A percentile compares a stretch with the other conserved stretches of the same genome.
Evolutionary conservation across 768 basidiomycete species (phyloP).

Genomic region (Collybia nuda): DNA sequence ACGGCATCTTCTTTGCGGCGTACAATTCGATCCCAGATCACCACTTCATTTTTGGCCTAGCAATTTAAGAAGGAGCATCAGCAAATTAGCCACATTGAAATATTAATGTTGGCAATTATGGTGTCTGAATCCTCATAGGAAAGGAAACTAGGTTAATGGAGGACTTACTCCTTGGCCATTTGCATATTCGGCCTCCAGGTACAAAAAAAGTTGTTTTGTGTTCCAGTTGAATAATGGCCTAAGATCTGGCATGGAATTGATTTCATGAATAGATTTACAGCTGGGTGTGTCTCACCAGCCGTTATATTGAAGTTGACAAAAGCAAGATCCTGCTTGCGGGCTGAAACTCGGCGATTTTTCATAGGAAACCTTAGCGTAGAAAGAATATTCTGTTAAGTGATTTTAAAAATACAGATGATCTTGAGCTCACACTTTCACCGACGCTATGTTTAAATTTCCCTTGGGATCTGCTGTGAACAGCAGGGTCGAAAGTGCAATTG

Average conservation of each 20-base stretch:
- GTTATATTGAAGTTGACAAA: slow-evolving; percentile 81
- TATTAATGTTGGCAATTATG: too few relatives aligned
- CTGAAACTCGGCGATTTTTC: slow-evolving; percentile 53
- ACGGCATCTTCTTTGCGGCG: slow-evolving; percentile 75
- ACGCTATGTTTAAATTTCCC: slow-evolving; percentile 56
- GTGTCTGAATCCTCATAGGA: neutral
- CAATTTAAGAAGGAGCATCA: neutral
- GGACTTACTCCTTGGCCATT: slow-evolving; percentile 67
- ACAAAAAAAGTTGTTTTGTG: slow-evolving; percentile 92
- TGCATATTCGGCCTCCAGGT: slow-evolving; percentile 82
- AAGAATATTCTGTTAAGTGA: neutral
- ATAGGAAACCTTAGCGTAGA: slow-evolving; percentile 37
- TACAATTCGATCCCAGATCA: slow-evolving; percentile 92
- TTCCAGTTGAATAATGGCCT: slow-evolving; percentile 91
- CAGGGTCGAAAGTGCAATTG: slow-evolving; percentile 75
- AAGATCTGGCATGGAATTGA: slow-evolving; percentile 52
- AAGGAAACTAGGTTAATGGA: neutral
- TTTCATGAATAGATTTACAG: neutral
- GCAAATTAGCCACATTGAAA: neutral
- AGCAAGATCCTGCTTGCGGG: slow-evolving; percentile 70
- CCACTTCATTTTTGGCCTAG: slow-evolving; percentile 73
- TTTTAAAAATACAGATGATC: neutral
- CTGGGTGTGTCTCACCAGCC: slow-evolving; percentile 54
- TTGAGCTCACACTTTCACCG: slow-evolving; percentile 72
- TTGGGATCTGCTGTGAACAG: slow-evolving; percentile 58